These are phyloP conservation scores for Naganishia vishniacii DNA, from an alignment of 768 basidiomycete species.

Conservation along the genomic window DNA sequence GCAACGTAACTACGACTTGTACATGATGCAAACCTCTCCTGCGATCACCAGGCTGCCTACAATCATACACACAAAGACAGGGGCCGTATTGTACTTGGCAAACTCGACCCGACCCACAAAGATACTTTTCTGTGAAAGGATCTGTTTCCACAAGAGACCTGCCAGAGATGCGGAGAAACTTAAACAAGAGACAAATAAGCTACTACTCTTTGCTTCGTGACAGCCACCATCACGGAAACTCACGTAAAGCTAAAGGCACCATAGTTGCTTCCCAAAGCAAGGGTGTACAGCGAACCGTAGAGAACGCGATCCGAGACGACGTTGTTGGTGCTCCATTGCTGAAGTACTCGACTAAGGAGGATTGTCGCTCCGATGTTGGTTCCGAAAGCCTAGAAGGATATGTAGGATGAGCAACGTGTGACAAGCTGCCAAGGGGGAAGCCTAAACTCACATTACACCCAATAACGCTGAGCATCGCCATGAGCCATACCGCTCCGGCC, in stretches of 20 bases:
- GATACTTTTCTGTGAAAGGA: conserved; percentile 69
- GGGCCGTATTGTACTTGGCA: conserved; percentile 65
- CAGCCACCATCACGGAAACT: conserved; percentile 16
- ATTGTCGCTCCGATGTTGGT: conserved; percentile 92
- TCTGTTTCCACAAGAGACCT: conserved; percentile 74
- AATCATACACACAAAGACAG: conserved; percentile 61
- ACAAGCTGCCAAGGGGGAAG: conserved; percentile 29
- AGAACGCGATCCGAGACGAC: conserved; percentile 39
- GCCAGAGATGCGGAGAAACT: conserved; percentile 77
- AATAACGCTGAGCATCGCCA: conserved; percentile 66
- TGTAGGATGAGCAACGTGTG: background rate
- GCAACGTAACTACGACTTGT: conserved; percentile 35
- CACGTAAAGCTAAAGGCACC: conserved; percentile 79
- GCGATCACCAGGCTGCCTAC: conserved; percentile 66
- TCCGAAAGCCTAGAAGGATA: conserved; percentile 55
- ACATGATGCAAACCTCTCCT: conserved; percentile 59
- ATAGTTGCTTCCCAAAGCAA: conserved; percentile 81
- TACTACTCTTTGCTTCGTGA: background rate
- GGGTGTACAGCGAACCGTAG: conserved; percentile 55
- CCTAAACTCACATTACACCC: conserved; percentile 60
- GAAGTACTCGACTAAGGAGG: conserved; percentile 63
- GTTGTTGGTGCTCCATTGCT: conserved; percentile 29
- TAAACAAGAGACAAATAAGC: background rate
- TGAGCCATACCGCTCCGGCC: conserved; percentile 58
- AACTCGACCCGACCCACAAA: conserved; percentile 61